Conservation (phyloP, 768 basidiomycete genomes). For the Suillus subalutaceus region DNA sequence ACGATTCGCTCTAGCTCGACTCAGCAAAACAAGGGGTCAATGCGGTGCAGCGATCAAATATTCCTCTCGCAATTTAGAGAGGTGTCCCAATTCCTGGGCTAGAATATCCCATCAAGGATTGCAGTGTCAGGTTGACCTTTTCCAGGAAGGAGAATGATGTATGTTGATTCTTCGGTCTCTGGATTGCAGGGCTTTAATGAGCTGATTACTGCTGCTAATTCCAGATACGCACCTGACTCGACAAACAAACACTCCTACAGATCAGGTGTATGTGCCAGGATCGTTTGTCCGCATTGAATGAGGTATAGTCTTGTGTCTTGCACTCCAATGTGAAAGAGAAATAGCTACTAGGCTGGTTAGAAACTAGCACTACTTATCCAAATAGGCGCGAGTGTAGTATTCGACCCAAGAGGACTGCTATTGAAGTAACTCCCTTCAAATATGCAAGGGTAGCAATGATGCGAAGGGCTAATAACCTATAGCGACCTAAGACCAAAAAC, state of each 20-base stretch:
- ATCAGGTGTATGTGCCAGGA: slow-evolving; percentile 71
- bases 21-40: slow-evolving; percentile 40
- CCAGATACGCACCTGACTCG: slow-evolving; percentile 25
- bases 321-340: too few species aligned
- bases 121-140: slow-evolving; percentile 42
- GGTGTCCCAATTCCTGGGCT: slow-evolving; percentile 51
- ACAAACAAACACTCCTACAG: slow-evolving; percentile 41
- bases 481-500: too few species aligned
- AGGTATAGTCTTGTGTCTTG: slow-evolving; percentile 78
- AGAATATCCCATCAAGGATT: slow-evolving; percentile 62
- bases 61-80: slow-evolving; percentile 48
- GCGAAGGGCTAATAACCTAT: too few species aligned
- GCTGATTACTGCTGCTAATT: neutral
- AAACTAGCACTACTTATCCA: too few species aligned
- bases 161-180: slow-evolving; percentile 40
- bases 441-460: too few species aligned
- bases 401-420: too few species aligned
- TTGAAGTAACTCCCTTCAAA: too few species aligned
- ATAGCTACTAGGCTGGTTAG: too few species aligned
- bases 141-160: slow-evolving; percentile 66
- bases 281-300: slow-evolving; percentile 83
- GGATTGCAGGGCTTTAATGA: slow-evolving; percentile 6
- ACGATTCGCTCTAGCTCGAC: slow-evolving; percentile 44
- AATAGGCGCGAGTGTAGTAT: too few species aligned
- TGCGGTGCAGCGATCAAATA: slow-evolving; percentile 48